phyloP scores from a whole-genome alignment of 2,329 filamentous ascomycete species.

The Scedosporium apiospermum region DNA sequence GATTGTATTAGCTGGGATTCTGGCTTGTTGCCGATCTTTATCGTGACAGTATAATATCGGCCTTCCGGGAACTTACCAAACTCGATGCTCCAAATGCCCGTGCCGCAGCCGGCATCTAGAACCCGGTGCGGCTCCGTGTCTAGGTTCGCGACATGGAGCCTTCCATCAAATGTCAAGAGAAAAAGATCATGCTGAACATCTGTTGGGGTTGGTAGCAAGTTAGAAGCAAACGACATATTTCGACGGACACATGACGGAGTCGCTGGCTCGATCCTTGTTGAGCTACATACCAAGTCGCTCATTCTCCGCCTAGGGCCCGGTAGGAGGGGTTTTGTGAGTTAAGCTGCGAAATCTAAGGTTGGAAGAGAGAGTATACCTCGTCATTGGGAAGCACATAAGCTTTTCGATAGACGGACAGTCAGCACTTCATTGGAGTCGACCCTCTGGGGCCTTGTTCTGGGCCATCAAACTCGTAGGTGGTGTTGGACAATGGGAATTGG shows the following conservation, averaged over 20 bases:
- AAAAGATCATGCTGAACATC: slow-evolving; percentile 20
- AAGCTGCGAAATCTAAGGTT: not conserved
- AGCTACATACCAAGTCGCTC: slow-evolving; percentile 13
- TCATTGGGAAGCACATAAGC: slow-evolving; percentile 6
- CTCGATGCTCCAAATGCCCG: slow-evolving; percentile 22
- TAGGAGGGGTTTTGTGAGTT: not conserved
- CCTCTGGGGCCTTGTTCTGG: too few relatives aligned
- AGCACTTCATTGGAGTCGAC: too few relatives aligned
- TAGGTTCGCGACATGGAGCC: slow-evolving; percentile 13
- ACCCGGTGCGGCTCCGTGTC: slow-evolving; percentile 12
- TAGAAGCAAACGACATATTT: not conserved
- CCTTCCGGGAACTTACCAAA: slow-evolving; percentile 13
- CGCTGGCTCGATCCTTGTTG: not conserved
- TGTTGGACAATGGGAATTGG: too few relatives aligned
- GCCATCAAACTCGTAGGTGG: too few relatives aligned
- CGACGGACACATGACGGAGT: not conserved
- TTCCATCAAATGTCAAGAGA: slow-evolving; percentile 15
- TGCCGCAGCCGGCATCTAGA: slow-evolving; percentile 22
- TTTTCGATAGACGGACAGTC: not conserved
- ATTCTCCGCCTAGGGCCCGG: slow-evolving; percentile 10
- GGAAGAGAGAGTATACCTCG: not conserved
- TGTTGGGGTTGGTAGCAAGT: not conserved
- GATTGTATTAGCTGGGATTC: not conserved
- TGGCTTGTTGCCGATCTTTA: not conserved
- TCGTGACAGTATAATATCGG: not conserved